Conservation (phyloP, 257 asterid species). For the Thymus mandschuricus region DNA sequence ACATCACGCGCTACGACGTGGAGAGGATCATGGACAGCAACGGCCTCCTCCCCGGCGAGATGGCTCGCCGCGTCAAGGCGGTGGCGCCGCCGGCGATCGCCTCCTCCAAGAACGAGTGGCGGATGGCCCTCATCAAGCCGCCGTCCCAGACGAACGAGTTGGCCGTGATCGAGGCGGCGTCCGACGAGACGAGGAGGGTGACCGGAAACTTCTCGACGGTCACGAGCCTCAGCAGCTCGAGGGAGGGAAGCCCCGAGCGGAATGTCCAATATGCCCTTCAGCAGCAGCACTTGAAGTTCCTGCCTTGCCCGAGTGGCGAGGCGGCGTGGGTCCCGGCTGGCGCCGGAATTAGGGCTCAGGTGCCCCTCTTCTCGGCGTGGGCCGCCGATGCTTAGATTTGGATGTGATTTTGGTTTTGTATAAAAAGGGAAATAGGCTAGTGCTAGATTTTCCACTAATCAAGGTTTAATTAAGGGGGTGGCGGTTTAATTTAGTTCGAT, state of each 20-base stretch:
- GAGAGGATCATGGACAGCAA: conserved; percentile 83
- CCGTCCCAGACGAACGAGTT: not conserved
- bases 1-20: conserved; percentile 73
- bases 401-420: conserved; percentile 18
- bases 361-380: conserved; percentile 91
- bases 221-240: conserved; percentile 62
- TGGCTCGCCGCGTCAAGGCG: conserved; percentile 66
- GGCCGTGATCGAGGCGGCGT: conserved; percentile 12
- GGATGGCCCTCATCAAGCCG: conserved; percentile 44
- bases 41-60: conserved; percentile 76
- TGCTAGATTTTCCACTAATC: conserved; percentile 16
- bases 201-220: conserved; percentile 44
- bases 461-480: conserved; percentile 21
- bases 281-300: conserved; percentile 47
- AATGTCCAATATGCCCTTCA: conserved; percentile 37
- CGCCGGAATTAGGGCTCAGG: conserved; percentile 65
- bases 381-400: conserved; percentile 69
- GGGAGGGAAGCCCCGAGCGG: conserved; percentile 69
- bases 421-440: conserved; percentile 21
- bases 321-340: conserved; percentile 61
- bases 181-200: conserved; percentile 36
- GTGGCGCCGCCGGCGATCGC: not conserved
- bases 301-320: conserved; percentile 43
- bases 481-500: conserved; percentile 16
- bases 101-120: conserved; percentile 45